Evolutionary conservation across 2,329 filamentous ascomycete species (phyloP), one percentile per base, ranked within the genome.

Genomic region (Aspergillus proliferans): DNA sequence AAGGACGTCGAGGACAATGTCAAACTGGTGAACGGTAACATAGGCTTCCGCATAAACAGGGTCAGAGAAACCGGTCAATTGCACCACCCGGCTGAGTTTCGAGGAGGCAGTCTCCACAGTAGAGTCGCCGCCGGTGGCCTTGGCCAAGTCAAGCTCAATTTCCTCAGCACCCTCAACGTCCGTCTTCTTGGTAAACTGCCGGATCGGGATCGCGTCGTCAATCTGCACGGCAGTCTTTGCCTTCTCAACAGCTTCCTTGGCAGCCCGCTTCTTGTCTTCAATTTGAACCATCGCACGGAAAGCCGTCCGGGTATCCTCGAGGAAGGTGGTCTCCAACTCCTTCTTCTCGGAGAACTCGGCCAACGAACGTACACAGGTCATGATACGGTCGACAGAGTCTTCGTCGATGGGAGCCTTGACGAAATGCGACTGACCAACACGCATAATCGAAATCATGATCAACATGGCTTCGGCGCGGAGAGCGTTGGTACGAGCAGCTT

Each of bases 21-120:
- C 93, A 64, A 98, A 98, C 69, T 98, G 93, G 69, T 97, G 91
- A 8, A 98, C 92, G 69, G 95, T 95, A 64, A 98, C 92, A 62
- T 98, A 98, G 4, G 93, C 93, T 72, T 98, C 93, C n/a, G 89
- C 93, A 62, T 98, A 98, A 12, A 98, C 93, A 1, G 93, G 86
- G 65, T 98, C 93, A 0, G 93, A 97, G 79, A 98, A 98, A 52
- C 93, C 93, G 15, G 93, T 98, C 42, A 98, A 81, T 71, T 98
- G 93, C 19, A 98, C 93, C 34, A 98, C 92, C 12, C 93, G 84
- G 75, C 87, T 96, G 52, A 98, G 83, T 72, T 98, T 98, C 47
- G 90, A 95, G 10, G 88, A 86, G 2, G 96, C 78, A 56, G 96
- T 90, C 66, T 96, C 93, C 2, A 86, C 78, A 1, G 82, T 82